Evolutionary conservation across 1,139 yeast genomes (phyloP), one percentile per base, ranked within the genome.

Genomic region (Protomyces inouyei): DNA sequence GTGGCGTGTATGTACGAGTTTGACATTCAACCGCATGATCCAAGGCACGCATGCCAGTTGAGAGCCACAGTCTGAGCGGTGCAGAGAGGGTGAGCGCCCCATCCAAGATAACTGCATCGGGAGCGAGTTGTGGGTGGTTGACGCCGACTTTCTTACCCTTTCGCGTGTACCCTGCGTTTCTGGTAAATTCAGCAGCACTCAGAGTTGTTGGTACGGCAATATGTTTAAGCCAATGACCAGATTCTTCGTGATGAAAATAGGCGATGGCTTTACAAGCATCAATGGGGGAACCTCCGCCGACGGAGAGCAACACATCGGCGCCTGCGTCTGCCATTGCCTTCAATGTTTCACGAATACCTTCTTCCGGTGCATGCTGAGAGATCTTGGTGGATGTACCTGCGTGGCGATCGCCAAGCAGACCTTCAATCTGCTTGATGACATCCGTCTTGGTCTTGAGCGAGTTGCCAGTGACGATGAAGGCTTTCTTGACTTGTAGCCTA

Each of bases 401-500:
- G 21, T 63, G 59, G 4, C 46, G 18, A 6, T 21, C n/a, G 4
- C 65, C 65, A 18, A 60, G 51, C 9, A 60, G 43, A n/a, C 21
- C 48, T 28, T 43, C 45, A 52, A 64, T 52, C n/a, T 12, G 14
- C 10, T 12, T 23, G 28, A 60, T 59, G 52, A 60, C 64, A 35
- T 36, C 37, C 10, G 60, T 63, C 55, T 65, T 65, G 18, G 55
- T 60, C 14, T 51, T 52, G 38, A 64, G 52, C 16, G 61, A 55
- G 54, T 65, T 43, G 43, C 61, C 60, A 54, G 84, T 88, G 36
- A 88, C 88, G 70, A 60, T 54, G 45, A 54, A 55, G n/a, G 60
- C 64, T 35, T 55, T 54, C n/a, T 21, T 45, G n/a, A 36, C 59
- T 12, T 52, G 51, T 36, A 59, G 54, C 36, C 40, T 21, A 12